Conservation (phyloP, 441 rosid genomes). For the Daphne laureola region DNA sequence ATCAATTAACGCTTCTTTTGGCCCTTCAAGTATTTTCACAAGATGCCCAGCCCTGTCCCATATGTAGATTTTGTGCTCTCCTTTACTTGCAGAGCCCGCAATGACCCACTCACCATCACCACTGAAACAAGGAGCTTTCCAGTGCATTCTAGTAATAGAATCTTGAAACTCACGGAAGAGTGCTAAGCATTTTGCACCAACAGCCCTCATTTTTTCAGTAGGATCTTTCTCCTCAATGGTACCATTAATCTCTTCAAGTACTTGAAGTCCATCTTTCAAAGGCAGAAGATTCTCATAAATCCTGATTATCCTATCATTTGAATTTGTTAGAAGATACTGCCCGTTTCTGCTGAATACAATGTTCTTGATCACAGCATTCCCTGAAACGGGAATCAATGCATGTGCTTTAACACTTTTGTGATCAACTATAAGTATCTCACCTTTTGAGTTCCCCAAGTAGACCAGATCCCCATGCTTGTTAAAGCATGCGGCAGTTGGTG, state of each 20-base stretch:
- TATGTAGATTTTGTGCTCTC: conserved; percentile 96
- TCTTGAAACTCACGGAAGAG: conserved; percentile 94
- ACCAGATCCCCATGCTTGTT: conserved; percentile 88
- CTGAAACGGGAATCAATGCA: conserved; percentile 61
- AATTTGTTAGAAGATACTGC: conserved; percentile 84
- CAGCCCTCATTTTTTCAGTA: conserved; percentile 64
- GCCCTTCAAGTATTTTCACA: conserved; percentile 97
- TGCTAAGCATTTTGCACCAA: conserved; percentile 72
- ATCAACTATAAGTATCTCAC: conserved; percentile 84
- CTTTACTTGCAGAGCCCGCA: conserved; percentile 93
- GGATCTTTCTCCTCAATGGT: conserved; percentile 40
- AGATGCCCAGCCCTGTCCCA: conserved; percentile 97
- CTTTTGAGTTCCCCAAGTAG: conserved; percentile 87
- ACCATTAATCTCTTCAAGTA: conserved; percentile 42
- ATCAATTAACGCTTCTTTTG: conserved; percentile 93
- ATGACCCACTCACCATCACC: conserved; percentile 99
- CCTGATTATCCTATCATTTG: conserved; percentile 86
- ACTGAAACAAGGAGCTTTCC: conserved; percentile 98
- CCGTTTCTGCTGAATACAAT: conserved; percentile 84
- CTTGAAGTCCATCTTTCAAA: conserved; percentile 44
- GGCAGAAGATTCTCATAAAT: conserved; percentile 92
- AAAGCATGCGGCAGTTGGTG: conserved; percentile 93
- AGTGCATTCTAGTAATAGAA: conserved; percentile 84
- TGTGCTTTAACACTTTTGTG: conserved; percentile 48
- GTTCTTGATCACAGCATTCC: conserved; percentile 74